Evolutionary conservation across 1,284 basidiomycete genomes (phyloP).

Genomic region (Tylopilus sp.): DNA sequence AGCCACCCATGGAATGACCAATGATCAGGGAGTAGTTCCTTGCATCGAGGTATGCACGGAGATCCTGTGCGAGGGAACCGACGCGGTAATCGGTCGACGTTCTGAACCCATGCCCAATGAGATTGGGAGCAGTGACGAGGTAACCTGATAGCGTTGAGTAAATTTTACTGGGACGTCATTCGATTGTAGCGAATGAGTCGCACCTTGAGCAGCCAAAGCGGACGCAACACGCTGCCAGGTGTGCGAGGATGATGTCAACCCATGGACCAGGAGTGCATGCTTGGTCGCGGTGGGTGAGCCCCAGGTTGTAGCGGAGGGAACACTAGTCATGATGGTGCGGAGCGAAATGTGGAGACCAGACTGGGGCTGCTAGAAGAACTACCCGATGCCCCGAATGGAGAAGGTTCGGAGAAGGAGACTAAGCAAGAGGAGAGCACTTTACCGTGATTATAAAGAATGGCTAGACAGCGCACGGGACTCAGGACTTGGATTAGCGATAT

Average conservation of each 20-base stretch:
- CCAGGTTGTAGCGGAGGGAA: slow-evolving; percentile 20
- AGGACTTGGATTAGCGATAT: too few relatives aligned
- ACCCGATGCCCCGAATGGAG: too few relatives aligned
- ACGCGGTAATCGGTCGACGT: slow-evolving; percentile 15
- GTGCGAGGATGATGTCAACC: slow-evolving; percentile 23
- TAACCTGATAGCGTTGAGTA: slow-evolving; percentile 11
- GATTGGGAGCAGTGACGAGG: slow-evolving; percentile 24
- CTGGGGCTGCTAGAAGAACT: too few relatives aligned
- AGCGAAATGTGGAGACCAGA: not conserved
- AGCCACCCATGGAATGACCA: slow-evolving; percentile 25
- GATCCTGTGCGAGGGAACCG: slow-evolving; percentile 16
- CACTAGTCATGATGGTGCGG: slow-evolving; percentile 3
- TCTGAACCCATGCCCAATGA: slow-evolving; percentile 23
- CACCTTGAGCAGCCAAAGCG: slow-evolving; percentile 24
- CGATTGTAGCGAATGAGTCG: not conserved
- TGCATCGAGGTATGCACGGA: slow-evolving; percentile 19
- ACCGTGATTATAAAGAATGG: too few relatives aligned
- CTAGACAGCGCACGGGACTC: too few relatives aligned
- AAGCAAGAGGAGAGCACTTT: too few relatives aligned
- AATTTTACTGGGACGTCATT: not conserved
- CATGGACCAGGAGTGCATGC: slow-evolving; percentile 22
- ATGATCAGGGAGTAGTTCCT: slow-evolving; percentile 19
- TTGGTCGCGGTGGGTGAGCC: slow-evolving; percentile 20
- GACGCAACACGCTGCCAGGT: slow-evolving; percentile 21
- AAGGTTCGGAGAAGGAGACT: too few relatives aligned